phyloP scores from a whole-genome alignment of 257 asterid species.

The Lycium ferocissimum region DNA sequence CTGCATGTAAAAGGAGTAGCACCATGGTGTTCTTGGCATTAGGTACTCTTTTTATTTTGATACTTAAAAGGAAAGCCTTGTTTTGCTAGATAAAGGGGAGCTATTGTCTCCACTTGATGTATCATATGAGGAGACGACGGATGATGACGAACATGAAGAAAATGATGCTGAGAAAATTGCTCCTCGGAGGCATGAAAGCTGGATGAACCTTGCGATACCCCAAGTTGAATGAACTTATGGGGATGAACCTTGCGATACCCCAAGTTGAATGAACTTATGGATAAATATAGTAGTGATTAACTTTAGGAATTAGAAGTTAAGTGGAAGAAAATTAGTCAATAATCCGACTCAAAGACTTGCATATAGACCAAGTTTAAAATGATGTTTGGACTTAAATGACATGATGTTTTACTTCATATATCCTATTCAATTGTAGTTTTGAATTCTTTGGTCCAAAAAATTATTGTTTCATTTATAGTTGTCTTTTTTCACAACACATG shows the following conservation, averaged over 20 bases:
- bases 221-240: neutral
- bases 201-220: conserved; percentile 35
- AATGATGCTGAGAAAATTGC: conserved; percentile 19
- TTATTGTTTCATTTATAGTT: neutral
- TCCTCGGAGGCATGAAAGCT: conserved; percentile 2
- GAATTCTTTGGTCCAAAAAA: neutral
- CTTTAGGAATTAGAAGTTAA: no score
- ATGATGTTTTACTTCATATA: neutral
- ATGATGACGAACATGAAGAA: neutral
- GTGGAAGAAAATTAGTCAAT: neutral
- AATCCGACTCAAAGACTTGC: neutral
- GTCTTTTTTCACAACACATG: no score
- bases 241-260: conserved; percentile 35
- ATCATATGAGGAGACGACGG: conserved; percentile 25
- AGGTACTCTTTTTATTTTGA: conserved; percentile 8
- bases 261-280: neutral
- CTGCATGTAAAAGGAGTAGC: neutral
- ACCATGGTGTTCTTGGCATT: neutral
- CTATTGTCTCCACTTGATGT: conserved; percentile 20
- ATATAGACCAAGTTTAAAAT: neutral
- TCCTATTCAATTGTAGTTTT: neutral
- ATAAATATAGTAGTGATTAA: no score
- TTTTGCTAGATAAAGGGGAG: conserved; percentile 37
- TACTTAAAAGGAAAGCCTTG: conserved; percentile 30
- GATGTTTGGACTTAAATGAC: neutral